A percentile compares a stretch with the other conserved stretches of the same genome.
These are phyloP conservation scores for Scutellaria galericulata DNA, from an alignment of 257 asterid genomes.

Conservation along the genomic window DNA sequence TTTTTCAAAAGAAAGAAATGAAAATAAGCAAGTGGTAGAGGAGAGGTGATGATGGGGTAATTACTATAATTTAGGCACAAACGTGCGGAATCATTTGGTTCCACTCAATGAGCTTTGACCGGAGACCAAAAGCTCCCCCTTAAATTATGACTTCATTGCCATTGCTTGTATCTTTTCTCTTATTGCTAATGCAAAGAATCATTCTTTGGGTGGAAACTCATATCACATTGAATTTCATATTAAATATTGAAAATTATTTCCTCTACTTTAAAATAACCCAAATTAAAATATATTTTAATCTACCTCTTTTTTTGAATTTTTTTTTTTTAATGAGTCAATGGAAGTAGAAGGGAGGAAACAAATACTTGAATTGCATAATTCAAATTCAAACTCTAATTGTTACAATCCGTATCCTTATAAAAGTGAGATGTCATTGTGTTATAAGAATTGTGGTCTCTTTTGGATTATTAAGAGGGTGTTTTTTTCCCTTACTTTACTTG, in stretches of 20 bases:
- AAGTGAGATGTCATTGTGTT: too few relatives aligned
- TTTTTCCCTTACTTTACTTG: too few relatives aligned
- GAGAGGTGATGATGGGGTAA: slow-evolving; percentile 38
- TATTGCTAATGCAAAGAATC: background rate
- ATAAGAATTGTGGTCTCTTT: too few relatives aligned
- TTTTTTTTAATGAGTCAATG: too few relatives aligned
- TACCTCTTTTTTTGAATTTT: too few relatives aligned
- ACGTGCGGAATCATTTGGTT: slow-evolving; percentile 47
- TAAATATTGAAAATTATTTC: background rate
- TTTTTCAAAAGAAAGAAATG: background rate
- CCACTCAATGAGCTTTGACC: slow-evolving; percentile 42
- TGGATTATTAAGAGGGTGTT: too few relatives aligned
- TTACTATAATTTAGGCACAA: slow-evolving; percentile 37
- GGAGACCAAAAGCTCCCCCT: slow-evolving; percentile 35
- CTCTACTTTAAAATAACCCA: too few relatives aligned
- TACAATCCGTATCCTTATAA: too few relatives aligned
- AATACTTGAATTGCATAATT: too few relatives aligned
- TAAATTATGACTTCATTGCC: slow-evolving; percentile 28
- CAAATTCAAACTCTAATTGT: too few relatives aligned
- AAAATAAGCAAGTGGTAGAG: background rate
- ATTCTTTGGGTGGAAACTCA: background rate
- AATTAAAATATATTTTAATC: too few relatives aligned
- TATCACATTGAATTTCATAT: background rate
- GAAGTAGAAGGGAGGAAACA: too few relatives aligned
- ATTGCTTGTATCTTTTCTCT: background rate